phyloP scores from a whole-genome alignment of 2,329 filamentous ascomycete genomes.

The Teratosphaeria zuluensis region DNA sequence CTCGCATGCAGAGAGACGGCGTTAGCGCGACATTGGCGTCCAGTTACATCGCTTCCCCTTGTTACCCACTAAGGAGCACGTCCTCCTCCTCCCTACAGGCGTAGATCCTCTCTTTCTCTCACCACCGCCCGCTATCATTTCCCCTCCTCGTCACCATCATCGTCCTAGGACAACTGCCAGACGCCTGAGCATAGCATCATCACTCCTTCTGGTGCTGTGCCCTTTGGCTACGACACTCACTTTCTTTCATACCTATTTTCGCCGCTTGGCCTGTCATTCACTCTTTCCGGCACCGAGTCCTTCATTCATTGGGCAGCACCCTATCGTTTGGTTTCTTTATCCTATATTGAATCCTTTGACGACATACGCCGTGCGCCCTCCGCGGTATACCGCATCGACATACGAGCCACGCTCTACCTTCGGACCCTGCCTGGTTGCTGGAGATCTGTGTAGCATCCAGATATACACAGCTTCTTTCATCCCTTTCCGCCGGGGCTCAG shows the following conservation, averaged over 20 bases:
- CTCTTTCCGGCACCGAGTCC: conserved; percentile 23
- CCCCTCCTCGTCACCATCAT: neutral
- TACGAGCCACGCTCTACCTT: conserved; percentile 2
- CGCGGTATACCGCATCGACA: neutral
- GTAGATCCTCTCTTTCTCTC: conserved; percentile 1
- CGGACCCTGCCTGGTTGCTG: conserved; percentile 7
- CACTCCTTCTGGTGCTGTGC: conserved; percentile 25
- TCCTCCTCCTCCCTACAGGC: neutral
- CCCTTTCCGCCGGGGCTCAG: conserved; percentile 11
- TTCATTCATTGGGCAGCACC: conserved; percentile 14
- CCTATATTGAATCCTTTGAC: conserved; percentile 5
- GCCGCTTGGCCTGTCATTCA: conserved; percentile 16
- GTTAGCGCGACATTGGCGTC: neutral
- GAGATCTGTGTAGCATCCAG: conserved; percentile 3
- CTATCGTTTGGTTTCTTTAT: conserved; percentile 12
- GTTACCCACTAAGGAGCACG: neutral
- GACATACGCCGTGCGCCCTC: neutral
- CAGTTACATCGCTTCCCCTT: neutral
- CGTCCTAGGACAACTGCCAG: neutral
- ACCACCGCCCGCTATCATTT: neutral
- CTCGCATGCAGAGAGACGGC: neutral
- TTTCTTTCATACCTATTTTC: conserved; percentile 14
- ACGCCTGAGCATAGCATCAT: conserved; percentile 15
- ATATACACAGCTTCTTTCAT: conserved; percentile 10
- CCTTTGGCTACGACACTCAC: conserved; percentile 4